Evolutionary conservation across 768 basidiomycete genomes (phyloP).

Genomic region (Cystofilobasidium capitatum): DNA sequence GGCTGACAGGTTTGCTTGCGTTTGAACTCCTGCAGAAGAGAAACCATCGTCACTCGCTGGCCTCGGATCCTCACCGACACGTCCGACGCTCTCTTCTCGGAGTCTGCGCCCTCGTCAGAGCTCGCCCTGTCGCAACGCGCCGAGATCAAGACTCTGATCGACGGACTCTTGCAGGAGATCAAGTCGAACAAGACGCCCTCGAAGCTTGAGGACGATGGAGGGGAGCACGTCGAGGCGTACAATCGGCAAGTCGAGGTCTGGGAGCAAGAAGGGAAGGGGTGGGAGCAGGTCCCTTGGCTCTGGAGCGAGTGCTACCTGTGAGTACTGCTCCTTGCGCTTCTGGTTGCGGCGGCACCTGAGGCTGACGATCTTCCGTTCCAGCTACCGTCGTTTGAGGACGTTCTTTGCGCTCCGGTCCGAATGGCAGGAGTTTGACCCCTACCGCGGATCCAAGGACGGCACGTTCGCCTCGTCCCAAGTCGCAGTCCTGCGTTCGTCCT

Average conservation of each 20-base stretch:
- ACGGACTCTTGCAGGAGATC: neutral
- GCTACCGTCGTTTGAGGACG: constrained; percentile 73
- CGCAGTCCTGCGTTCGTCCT: constrained; percentile 63
- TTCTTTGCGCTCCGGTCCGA: constrained; percentile 57
- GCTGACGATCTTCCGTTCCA: constrained; percentile 34
- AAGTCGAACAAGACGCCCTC: neutral
- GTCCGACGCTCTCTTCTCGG: neutral
- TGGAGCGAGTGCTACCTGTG: constrained; percentile 67
- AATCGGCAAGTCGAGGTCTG: constrained; percentile 59
- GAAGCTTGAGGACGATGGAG: constrained; percentile 61
- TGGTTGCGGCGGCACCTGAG: neutral
- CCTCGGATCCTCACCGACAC: neutral
- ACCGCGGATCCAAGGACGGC: constrained; percentile 63
- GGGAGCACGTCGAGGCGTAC: constrained; percentile 58
- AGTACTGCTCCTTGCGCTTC: neutral
- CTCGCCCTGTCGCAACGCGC: neutral
- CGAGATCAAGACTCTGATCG: neutral
- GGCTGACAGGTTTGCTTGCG: neutral
- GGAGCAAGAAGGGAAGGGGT: constrained; percentile 48
- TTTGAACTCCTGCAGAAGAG: constrained; percentile 14
- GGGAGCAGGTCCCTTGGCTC: constrained; percentile 94
- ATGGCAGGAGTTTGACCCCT: constrained; percentile 77
- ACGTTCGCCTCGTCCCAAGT: constrained; percentile 69
- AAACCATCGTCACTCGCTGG: constrained; percentile 19
- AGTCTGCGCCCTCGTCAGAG: neutral